These are phyloP conservation scores for Aspergillus floridensis DNA, from an alignment of 2,329 filamentous ascomycete species.

Conservation along the genomic window DNA sequence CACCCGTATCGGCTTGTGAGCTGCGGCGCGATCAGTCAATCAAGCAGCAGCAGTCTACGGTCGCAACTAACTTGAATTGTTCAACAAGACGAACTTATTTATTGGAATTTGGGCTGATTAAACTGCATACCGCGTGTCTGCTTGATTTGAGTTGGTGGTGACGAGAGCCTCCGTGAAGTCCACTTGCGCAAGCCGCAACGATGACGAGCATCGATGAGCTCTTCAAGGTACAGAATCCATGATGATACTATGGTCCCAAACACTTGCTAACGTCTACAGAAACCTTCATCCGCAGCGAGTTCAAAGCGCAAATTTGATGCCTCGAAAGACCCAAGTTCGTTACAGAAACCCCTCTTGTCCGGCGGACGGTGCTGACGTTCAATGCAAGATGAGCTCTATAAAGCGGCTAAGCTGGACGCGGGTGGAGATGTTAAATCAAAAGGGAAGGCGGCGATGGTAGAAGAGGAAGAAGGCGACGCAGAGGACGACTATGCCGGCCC, in stretches of 20 bases:
- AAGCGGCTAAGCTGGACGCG: slow-evolving; percentile 55
- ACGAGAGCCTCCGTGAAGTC: not conserved
- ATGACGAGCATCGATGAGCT: slow-evolving; percentile 64
- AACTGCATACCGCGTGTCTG: not conserved
- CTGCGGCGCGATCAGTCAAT: slow-evolving; percentile 14
- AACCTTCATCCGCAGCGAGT: slow-evolving; percentile 46
- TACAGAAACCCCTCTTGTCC: not conserved
- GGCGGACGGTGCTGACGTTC: slow-evolving; percentile 16
- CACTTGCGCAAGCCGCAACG: slow-evolving; percentile 18
- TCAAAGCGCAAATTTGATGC: slow-evolving; percentile 61
- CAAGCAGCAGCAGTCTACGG: not conserved
- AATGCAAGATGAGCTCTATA: slow-evolving; percentile 54
- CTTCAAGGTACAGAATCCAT: slow-evolving; percentile 48
- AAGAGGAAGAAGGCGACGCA: slow-evolving; percentile 43
- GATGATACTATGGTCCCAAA: not conserved
- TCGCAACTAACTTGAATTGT: not conserved
- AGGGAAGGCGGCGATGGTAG: slow-evolving; percentile 45
- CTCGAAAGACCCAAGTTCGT: slow-evolving; percentile 50
- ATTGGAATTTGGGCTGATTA: not conserved
- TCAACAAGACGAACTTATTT: not conserved
- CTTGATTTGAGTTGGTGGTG: slow-evolving; percentile 3
- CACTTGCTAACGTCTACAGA: slow-evolving; percentile 36
- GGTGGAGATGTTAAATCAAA: slow-evolving; percentile 52
- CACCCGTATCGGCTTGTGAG: slow-evolving; percentile 26
- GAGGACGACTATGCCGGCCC: slow-evolving; percentile 53